Conservation (phyloP, 225 moss, liverwort and hornwort species). For the Ulota crispa region DNA sequence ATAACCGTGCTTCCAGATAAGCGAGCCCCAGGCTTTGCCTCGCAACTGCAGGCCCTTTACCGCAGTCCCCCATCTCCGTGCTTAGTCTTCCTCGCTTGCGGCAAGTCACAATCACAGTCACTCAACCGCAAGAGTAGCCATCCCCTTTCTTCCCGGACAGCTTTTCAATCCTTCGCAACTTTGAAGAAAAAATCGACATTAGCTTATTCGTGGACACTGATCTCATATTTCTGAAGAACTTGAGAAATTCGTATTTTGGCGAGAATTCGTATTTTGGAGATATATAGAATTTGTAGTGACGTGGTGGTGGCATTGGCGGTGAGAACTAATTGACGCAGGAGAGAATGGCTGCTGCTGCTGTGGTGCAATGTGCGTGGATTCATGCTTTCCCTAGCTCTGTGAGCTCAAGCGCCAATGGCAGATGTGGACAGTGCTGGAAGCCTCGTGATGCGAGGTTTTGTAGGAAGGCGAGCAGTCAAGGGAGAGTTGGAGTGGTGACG, state of each 20-base stretch:
- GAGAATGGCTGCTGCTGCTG: conserved; percentile 47
- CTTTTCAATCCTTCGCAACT: not conserved
- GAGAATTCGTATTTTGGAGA: not conserved
- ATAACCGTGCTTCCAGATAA: conserved; percentile 20
- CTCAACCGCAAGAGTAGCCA: not conserved
- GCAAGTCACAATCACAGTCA: not conserved
- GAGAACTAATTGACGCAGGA: no score
- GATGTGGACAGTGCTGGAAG: conserved; percentile 26
- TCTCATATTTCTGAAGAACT: not conserved
- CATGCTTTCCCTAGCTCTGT: not conserved
- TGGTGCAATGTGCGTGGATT: conserved; percentile 43
- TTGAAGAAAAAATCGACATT: not conserved
- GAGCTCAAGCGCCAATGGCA: conserved; percentile 15
- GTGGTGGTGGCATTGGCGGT: conserved; percentile 16
- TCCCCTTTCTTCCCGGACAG: not conserved
- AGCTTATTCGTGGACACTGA: conserved; percentile 15
- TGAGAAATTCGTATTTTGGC: not conserved
- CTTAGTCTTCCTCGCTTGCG: not conserved
- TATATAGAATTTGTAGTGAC: not conserved
- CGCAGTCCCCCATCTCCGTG: not conserved
- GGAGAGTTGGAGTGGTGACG: conserved; percentile 27
- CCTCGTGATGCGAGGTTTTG: conserved; percentile 16
- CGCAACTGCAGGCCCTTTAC: not conserved
- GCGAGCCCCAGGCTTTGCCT: not conserved
- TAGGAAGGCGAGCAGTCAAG: conserved; percentile 9